Conservation (phyloP, 768 basidiomycete genomes). For the Serendipita vermifera region DNA sequence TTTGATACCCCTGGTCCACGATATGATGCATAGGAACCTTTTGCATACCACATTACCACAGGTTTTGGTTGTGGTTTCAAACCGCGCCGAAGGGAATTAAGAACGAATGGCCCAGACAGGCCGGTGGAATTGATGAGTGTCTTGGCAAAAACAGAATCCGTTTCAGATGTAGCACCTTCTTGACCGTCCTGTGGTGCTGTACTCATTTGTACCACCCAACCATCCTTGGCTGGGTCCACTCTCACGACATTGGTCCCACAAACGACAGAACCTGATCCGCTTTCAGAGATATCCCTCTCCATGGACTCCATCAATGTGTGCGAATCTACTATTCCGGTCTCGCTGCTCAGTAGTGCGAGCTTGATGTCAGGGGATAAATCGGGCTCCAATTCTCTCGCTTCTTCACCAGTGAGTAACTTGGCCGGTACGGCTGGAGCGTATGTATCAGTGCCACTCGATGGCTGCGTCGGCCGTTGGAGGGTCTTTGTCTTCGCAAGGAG, state of each 20-base stretch:
- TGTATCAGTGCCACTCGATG: constrained; percentile 15
- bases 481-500: constrained; percentile 50
- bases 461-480: constrained; percentile 40
- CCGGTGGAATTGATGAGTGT: constrained; percentile 77
- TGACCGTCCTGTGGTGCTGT: constrained; percentile 29
- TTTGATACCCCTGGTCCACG: constrained; percentile 57
- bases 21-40: constrained; percentile 83
- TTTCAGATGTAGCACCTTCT: constrained; percentile 23
- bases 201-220: constrained; percentile 81
- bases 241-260: constrained; percentile 75
- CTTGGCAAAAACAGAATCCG: constrained; percentile 56
- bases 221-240: constrained; percentile 58
- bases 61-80: constrained; percentile 22
- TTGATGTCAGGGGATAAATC: constrained; percentile 59
- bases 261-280: constrained; percentile 54
- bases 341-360: constrained; percentile 65
- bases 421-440: constrained; percentile 39
- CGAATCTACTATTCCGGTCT: constrained; percentile 84
- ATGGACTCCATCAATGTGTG: constrained; percentile 72
- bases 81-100: constrained; percentile 46
- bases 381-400: constrained; percentile 68
- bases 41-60: constrained; percentile 66
- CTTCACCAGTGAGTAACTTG: constrained; percentile 49
- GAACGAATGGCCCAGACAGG: constrained; percentile 53
- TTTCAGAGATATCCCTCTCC: constrained; percentile 66